Base-by-base conservation (phyloP, 768 basidiomycete species). In the Mycena chlorophos region DNA sequence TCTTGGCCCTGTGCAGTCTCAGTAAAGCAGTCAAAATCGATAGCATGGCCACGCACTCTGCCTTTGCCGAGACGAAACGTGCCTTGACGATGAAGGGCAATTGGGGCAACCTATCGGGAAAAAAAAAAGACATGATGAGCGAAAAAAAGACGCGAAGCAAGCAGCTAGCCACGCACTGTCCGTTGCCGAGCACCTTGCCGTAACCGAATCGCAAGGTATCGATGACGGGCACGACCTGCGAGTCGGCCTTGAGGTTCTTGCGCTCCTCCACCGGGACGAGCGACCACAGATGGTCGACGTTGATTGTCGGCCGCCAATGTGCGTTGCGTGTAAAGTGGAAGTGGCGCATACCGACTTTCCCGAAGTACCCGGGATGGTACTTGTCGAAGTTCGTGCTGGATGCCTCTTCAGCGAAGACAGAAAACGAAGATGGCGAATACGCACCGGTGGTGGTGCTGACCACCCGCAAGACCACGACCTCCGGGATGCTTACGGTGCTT, bases 391-490 rank as follows among this genome's bases (percentile, higher is more conserved):
- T 97, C 70, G 89, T 95, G 58, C 94, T 92, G 60, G 19, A 53
- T 38, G 54, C 13, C 43, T 17, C n/a, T 30, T 56, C 23, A 40
- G 30, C 5, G 20, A 58, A 52, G 19, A 22, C 4, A 20, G 17
- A 20, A 49, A 14, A 46, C 12, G 25, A 37, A 52, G 25, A 5
- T 46, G 29, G 53, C 22, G n/a, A 45, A 42, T 43, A 80, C 89
- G 68, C 70, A 92, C 91, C 91, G 81, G 87, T 99, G 97, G 83
- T 99, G 97, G 80, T 98, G 96, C 78, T 87, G 82, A 86, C 97
- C 97, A 93, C 97, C 97, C 80, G 94, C 93, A 71, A 98, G 91
- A 97, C 97, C 97, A 78, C 97, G 93, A 91, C 97, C 97, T 81
- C 97, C 97, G 54, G 97, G 97, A 73, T 98, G 96, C 78, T 98